Evolutionary conservation across 371 early-diverging fungal species (phyloP), one percentile per base, ranked within the genome.

Genomic region (Batkoa obscura): DNA sequence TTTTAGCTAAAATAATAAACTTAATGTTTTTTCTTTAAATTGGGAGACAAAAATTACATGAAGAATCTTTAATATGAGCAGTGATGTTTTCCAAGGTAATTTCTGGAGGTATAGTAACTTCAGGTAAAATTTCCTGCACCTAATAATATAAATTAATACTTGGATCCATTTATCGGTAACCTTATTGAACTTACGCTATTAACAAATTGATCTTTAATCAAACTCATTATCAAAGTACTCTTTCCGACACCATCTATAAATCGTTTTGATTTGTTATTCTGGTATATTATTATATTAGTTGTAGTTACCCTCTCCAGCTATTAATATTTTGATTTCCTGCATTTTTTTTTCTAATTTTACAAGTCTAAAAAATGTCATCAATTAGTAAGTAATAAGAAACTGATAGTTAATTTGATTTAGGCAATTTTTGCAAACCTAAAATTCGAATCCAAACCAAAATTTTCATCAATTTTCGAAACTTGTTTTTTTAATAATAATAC

Each of bases 51-150:
- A 49, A 15, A 41, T 48, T 73, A 81, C 84, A 76, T 49, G 94
- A 90, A 23, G 94, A 88, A 66, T 97, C 98, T 54, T 93, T 88
- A 53, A 97, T 90, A 63, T 89, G 86, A 33, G 94, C 93, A 15
- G 91, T 92, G 30, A 91, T 90, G 58, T 90, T 88, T 63, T 94
- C 98, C 1, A 89, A 84, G 36, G 95, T 93, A 65, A 93, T 87
- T 63, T 94, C 94, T 50, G 95, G 91, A 34, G 98, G 98, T 58
- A 97, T 94, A 13, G 94, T 93, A 37, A 94, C 92, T 66, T 93
- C 98, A 32, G 95, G 94, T 56, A 94, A 86, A 39, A 94, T 88
- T 60, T 89, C 87, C 62, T 92, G 94, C 39, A 96, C 86, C 94
- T 95, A 64, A 15, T 33, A 36, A 31, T 15, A 1, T 15, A 33